Conservation (phyloP, 768 basidiomycete species). For the Tricholoma saponaceum region DNA sequence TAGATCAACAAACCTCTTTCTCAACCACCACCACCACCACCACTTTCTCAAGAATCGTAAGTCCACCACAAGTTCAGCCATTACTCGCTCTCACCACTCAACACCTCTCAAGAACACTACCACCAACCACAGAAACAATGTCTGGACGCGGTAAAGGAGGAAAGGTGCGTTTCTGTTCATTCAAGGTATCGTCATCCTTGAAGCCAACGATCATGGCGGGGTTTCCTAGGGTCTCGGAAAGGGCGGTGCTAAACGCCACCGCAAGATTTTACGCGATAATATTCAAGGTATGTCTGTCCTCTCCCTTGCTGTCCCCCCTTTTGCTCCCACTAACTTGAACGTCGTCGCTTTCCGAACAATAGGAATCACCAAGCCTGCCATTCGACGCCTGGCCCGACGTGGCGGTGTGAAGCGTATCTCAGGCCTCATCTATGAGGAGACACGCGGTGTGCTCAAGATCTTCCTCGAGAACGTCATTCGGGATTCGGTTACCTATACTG, state of each 20-base stretch:
- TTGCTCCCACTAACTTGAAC: not conserved
- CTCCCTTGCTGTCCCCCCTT: not conserved
- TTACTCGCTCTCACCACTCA: not conserved
- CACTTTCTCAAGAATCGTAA: conserved; percentile 3
- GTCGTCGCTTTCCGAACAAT: conserved; percentile 3
- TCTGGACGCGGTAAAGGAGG: conserved; percentile 87
- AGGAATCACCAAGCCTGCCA: conserved; percentile 78
- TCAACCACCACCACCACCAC: conserved; percentile 33
- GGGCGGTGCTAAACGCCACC: conserved; percentile 80
- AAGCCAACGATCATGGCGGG: not conserved
- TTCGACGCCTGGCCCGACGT: conserved; percentile 87
- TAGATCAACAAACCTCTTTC: conserved; percentile 35
- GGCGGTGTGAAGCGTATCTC: no score
- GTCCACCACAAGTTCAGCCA: no score
- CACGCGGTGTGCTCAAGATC: no score
- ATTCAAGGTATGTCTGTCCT: conserved; percentile 56
- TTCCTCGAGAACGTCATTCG: no score
- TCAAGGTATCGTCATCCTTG: not conserved
- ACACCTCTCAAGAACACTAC: conserved; percentile 2
- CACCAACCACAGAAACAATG: conserved; percentile 29
- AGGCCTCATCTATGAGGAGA: no score
- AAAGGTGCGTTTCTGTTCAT: conserved; percentile 37
- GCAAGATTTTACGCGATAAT: conserved; percentile 78
- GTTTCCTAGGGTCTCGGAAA: conserved; percentile 83
- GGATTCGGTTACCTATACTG: conserved; percentile 91